Conservation (phyloP, 495 filamentous ascomycete species). For the Penicillium macrosclerotiorum region DNA sequence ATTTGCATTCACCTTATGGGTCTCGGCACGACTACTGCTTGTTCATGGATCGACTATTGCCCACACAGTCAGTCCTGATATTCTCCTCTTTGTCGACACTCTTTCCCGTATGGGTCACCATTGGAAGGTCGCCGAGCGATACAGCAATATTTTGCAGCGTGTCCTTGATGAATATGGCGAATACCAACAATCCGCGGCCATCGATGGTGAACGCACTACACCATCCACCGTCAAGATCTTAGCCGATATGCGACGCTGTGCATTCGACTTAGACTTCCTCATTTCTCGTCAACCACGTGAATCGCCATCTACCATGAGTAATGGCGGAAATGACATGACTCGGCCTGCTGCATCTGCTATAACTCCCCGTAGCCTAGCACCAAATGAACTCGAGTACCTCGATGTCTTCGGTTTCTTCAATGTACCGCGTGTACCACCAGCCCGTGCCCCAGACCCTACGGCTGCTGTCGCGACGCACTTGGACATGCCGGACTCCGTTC, state of each 20-base stretch:
- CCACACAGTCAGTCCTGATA: conserved; percentile 72
- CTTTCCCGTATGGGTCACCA: conserved; percentile 74
- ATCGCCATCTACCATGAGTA: conserved; percentile 35
- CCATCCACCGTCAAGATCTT: conserved; percentile 82
- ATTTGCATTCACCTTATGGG: conserved; percentile 89
- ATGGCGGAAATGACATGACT: conserved; percentile 20
- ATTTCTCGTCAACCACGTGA: conserved; percentile 77
- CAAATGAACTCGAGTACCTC: conserved; percentile 84
- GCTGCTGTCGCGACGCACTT: conserved; percentile 11
- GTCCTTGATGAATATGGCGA: conserved; percentile 83
- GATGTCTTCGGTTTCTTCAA: conserved; percentile 95
- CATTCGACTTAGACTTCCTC: conserved; percentile 83
- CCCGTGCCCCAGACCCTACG: conserved; percentile 28
- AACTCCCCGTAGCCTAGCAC: conserved; percentile 58
- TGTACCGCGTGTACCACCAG: conserved; percentile 65
- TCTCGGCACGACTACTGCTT: conserved; percentile 79
- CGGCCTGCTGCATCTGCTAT: conserved; percentile 24
- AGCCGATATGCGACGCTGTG: conserved; percentile 80
- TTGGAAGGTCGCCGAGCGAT: conserved; percentile 82
- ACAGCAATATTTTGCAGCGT: conserved; percentile 73
- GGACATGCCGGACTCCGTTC: conserved; percentile 31
- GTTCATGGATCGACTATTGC: conserved; percentile 87
- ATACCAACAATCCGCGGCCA: conserved; percentile 59
- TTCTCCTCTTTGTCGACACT: conserved; percentile 75
- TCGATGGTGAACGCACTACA: conserved; percentile 64